phyloP scores from a whole-genome alignment of 2,329 filamentous ascomycete species.

The Talaromyces atroroseus region DNA sequence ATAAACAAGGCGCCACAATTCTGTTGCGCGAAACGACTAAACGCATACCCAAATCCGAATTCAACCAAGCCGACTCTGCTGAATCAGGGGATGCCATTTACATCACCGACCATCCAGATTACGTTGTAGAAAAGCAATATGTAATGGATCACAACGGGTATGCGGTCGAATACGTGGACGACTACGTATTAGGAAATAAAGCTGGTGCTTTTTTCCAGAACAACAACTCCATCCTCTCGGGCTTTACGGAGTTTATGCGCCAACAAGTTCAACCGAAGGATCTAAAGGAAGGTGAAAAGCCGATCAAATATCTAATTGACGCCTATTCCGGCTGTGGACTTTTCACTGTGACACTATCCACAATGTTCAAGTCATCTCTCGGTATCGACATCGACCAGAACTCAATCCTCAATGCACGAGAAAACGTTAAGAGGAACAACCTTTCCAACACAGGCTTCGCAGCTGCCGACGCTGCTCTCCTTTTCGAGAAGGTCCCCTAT shows the following conservation, averaged over 20 bases:
- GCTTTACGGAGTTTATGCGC: slow-evolving; percentile 82
- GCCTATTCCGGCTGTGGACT: slow-evolving; percentile 96
- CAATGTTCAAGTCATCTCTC: slow-evolving; percentile 70
- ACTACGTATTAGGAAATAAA: slow-evolving; percentile 81
- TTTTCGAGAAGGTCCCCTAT: slow-evolving; percentile 74
- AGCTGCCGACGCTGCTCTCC: slow-evolving; percentile 74
- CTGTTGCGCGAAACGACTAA: slow-evolving; percentile 80
- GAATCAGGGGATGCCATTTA: slow-evolving; percentile 44
- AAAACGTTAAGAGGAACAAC: slow-evolving; percentile 73
- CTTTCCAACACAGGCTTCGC: slow-evolving; percentile 77
- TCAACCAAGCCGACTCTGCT: slow-evolving; percentile 10
- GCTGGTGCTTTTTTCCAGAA: slow-evolving; percentile 98
- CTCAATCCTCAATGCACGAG: slow-evolving; percentile 71
- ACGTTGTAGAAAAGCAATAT: slow-evolving; percentile 78
- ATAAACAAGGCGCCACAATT: slow-evolving; percentile 78
- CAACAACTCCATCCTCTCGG: slow-evolving; percentile 93
- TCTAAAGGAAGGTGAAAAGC: slow-evolving; percentile 28
- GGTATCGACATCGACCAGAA: slow-evolving; percentile 84
- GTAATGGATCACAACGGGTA: slow-evolving; percentile 78
- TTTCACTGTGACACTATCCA: slow-evolving; percentile 89
- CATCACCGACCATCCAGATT: slow-evolving; percentile 52
- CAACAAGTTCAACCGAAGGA: slow-evolving; percentile 61
- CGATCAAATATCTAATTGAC: slow-evolving; percentile 84
- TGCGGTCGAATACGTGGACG: slow-evolving; percentile 80
- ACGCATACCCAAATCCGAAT: slow-evolving; percentile 38